Conservation (phyloP, 306 rosid genomes). For the Clitoria ternatea region DNA sequence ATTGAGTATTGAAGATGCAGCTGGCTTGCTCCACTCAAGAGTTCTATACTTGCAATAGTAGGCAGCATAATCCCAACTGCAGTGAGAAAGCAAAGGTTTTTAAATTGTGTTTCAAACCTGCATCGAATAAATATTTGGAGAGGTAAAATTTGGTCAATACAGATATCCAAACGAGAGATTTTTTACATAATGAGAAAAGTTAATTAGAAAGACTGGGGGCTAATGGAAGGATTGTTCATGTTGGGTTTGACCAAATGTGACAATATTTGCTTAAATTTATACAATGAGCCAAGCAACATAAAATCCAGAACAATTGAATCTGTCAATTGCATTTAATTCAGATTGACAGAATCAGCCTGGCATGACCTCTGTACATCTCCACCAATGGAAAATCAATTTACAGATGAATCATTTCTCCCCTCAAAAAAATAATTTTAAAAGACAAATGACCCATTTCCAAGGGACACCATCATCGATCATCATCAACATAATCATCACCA, state of each 20-base stretch:
- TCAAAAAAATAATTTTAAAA: conserved; percentile 44
- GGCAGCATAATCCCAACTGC: background rate
- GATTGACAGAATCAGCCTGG: conserved; percentile 49
- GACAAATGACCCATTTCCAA: conserved; percentile 33
- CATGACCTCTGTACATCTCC: conserved; percentile 75
- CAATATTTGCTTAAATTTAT: conserved; percentile 64
- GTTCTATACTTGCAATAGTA: conserved; percentile 15
- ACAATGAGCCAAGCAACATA: conserved; percentile 48
- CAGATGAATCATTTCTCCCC: conserved; percentile 53
- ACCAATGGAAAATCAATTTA: conserved; percentile 63
- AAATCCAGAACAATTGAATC: conserved; percentile 51
- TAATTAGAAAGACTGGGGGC: conserved; percentile 31
- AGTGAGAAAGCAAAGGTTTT: conserved; percentile 10
- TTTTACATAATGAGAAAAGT: conserved; percentile 27
- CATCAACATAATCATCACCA: conserved; percentile 59
- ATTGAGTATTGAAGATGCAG: background rate
- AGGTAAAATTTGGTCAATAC: conserved; percentile 24
- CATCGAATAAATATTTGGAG: conserved; percentile 25
- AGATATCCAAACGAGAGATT: conserved; percentile 23
- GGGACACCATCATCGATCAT: conserved; percentile 42
- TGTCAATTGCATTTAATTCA: conserved; percentile 53
- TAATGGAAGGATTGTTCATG: conserved; percentile 54
- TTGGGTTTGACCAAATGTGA: conserved; percentile 53
- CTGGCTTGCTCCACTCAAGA: conserved; percentile 5
- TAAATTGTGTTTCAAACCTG: conserved; percentile 27